phyloP scores from a whole-genome alignment of 2,329 filamentous ascomycete species.

The Capronia epimyces region DNA sequence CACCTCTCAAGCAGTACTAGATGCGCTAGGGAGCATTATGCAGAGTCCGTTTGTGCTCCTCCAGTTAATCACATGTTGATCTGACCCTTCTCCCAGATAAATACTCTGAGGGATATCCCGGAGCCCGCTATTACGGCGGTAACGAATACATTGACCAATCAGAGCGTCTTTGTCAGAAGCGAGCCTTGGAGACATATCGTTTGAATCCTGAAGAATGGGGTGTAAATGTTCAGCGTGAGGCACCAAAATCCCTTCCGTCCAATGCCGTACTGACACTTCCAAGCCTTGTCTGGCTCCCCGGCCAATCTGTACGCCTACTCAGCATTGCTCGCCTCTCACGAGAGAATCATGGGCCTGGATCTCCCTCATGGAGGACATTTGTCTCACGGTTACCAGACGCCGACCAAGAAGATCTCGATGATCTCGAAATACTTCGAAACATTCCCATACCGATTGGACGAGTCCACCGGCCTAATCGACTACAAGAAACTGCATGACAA shows the following conservation, averaged over 20 bases:
- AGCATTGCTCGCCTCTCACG: conserved; percentile 85
- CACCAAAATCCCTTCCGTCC: not conserved
- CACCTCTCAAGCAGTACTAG: conserved; percentile 95
- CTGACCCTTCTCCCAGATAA: conserved; percentile 56
- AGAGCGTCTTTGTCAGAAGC: conserved; percentile 88
- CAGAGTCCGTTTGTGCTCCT: conserved; percentile 48
- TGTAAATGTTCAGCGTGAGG: conserved; percentile 84
- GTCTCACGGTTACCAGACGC: conserved; percentile 95
- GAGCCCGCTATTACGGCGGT: conserved; percentile 96
- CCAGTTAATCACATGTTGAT: not conserved
- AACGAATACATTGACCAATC: conserved; percentile 98
- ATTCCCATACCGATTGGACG: conserved; percentile 85
- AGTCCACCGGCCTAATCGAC: conserved; percentile 87
- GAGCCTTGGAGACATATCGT: conserved; percentile 87
- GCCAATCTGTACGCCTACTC: conserved; percentile 98
- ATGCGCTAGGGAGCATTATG: conserved; percentile 90
- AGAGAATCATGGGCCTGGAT: conserved; percentile 94
- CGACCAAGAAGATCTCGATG: conserved; percentile 90
- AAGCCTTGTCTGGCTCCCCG: conserved; percentile 71
- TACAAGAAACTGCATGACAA: conserved; percentile 86
- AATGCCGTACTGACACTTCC: conserved; percentile 6
- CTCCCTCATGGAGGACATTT: conserved; percentile 94
- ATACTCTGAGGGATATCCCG: conserved; percentile 98
- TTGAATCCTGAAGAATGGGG: conserved; percentile 87
- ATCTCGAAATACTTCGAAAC: conserved; percentile 99